phyloP scores from a whole-genome alignment of 164 flowering plant genomes.

The Tetrastigma voinierianum region DNA sequence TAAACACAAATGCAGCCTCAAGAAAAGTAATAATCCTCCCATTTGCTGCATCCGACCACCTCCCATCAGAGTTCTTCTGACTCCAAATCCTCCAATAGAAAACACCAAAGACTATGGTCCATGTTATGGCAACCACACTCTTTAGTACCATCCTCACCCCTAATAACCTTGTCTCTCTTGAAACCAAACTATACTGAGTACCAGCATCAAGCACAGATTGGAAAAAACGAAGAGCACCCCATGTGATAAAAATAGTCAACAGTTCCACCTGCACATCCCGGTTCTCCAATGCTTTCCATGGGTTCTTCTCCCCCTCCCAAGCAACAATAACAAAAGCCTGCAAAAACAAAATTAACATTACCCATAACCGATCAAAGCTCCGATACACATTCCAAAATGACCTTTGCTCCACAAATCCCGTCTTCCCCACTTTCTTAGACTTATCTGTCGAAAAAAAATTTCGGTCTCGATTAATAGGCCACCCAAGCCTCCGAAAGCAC shows the following conservation, averaged over 20 bases:
- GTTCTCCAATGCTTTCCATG: constrained; percentile 61
- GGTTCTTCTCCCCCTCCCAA: constrained; percentile 44
- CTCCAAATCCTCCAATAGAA: constrained; percentile 73
- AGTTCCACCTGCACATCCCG: constrained; percentile 69
- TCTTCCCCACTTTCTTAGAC: constrained; percentile 63
- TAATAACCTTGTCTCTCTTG: constrained; percentile 57
- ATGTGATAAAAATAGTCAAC: constrained; percentile 77
- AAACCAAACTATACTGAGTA: constrained; percentile 86
- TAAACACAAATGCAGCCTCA: constrained; percentile 52
- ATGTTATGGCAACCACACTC: constrained; percentile 52
- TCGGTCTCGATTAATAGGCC: constrained; percentile 66
- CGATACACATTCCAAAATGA: constrained; percentile 90
- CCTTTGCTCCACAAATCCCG: constrained; percentile 93
- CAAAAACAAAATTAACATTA: constrained; percentile 64
- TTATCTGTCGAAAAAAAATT: constrained; percentile 39
- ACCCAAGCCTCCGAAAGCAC: constrained; percentile 60
- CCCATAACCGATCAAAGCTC: constrained; percentile 91
- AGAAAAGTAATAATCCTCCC: constrained; percentile 54
- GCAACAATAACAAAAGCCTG: constrained; percentile 84
- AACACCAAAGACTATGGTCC: constrained; percentile 69
- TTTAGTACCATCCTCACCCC: constrained; percentile 84
- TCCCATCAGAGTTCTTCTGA: constrained; percentile 54
- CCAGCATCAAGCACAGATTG: constrained; percentile 91
- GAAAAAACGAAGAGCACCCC: constrained; percentile 70
- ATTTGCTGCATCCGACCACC: constrained; percentile 65